phyloP scores from a whole-genome alignment of 208 protist species.

The Angomonas desouzai region DNA sequence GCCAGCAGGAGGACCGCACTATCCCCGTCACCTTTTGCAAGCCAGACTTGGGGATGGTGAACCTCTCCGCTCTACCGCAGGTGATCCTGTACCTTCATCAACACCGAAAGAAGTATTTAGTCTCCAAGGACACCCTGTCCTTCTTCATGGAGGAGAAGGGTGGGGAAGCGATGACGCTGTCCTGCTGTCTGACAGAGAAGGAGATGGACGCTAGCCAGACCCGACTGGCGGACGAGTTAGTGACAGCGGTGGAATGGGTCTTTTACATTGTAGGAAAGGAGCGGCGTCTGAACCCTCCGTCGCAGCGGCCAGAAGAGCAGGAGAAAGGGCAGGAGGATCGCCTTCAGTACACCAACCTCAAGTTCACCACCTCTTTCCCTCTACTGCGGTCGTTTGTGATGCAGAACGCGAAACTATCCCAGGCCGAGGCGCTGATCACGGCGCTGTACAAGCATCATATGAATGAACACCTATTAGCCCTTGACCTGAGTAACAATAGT shows the following conservation, averaged over 20 bases:
- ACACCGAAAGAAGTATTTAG: constrained; percentile 20
- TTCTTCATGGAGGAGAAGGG: constrained; percentile 30
- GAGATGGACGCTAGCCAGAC: constrained; percentile 62
- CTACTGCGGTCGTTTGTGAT: constrained; percentile 49
- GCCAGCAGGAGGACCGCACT: constrained; percentile 31
- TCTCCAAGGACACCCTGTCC: constrained; percentile 32
- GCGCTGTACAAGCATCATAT: constrained; percentile 57
- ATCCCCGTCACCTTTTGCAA: constrained; percentile 32
- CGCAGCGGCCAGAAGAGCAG: constrained; percentile 7
- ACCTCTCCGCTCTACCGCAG: constrained; percentile 58
- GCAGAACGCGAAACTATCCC: constrained; percentile 44
- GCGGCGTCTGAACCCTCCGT: constrained; percentile 4
- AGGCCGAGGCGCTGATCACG: constrained; percentile 53
- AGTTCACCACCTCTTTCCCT: constrained; percentile 13
- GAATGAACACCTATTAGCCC: constrained; percentile 46
- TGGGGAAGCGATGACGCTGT: neutral
- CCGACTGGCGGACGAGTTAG: constrained; percentile 49
- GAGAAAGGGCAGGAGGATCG: neutral
- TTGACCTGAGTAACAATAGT: constrained; percentile 75
- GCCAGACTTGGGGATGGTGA: constrained; percentile 50
- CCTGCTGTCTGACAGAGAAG: constrained; percentile 46
- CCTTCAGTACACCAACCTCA: neutral
- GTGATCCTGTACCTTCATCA: constrained; percentile 50
- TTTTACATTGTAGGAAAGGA: constrained; percentile 35
- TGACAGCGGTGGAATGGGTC: constrained; percentile 59